Conservation (phyloP, 1,284 basidiomycete species). For the Mrakiaceae sp. region DNA sequence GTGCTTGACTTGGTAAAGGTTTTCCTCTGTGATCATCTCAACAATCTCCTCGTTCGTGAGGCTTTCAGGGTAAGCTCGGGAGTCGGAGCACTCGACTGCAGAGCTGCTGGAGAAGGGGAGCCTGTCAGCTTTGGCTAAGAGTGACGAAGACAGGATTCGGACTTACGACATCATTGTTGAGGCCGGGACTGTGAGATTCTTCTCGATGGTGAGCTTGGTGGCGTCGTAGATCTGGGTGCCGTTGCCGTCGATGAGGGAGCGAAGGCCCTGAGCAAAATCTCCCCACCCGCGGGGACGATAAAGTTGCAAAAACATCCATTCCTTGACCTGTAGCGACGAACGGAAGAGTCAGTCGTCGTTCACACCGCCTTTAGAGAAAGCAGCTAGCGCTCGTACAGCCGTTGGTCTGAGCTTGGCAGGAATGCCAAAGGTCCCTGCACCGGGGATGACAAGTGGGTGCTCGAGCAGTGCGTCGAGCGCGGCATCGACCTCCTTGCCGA, state of each 20-base stretch:
- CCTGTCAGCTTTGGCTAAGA: neutral
- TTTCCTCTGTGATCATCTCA: slow-evolving; percentile 1
- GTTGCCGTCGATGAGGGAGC: neutral
- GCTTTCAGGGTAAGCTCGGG: neutral
- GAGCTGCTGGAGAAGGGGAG: neutral
- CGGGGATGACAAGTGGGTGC: neutral
- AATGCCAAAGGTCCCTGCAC: neutral
- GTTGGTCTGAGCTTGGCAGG: neutral
- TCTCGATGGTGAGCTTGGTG: neutral
- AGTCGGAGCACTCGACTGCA: slow-evolving; percentile 15
- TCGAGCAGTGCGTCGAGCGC: neutral
- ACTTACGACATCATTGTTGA: too few relatives aligned
- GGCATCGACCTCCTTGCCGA: neutral
- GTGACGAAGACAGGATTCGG: too few relatives aligned
- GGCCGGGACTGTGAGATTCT: too few relatives aligned
- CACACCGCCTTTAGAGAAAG: too few relatives aligned
- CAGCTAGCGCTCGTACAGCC: too few relatives aligned
- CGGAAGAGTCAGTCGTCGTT: too few relatives aligned
- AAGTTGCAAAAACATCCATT: slow-evolving; percentile 9
- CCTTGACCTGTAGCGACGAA: neutral
- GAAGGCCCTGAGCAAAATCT: neutral
- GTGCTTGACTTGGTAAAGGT: neutral
- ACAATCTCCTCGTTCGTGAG: slow-evolving; percentile 1
- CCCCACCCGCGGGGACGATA: slow-evolving; percentile 7
- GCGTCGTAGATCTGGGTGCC: slow-evolving; percentile 2